Evolutionary conservation across 352 stramenopile genomes (phyloP).

Genomic region (Phytophthora pluvialis): DNA sequence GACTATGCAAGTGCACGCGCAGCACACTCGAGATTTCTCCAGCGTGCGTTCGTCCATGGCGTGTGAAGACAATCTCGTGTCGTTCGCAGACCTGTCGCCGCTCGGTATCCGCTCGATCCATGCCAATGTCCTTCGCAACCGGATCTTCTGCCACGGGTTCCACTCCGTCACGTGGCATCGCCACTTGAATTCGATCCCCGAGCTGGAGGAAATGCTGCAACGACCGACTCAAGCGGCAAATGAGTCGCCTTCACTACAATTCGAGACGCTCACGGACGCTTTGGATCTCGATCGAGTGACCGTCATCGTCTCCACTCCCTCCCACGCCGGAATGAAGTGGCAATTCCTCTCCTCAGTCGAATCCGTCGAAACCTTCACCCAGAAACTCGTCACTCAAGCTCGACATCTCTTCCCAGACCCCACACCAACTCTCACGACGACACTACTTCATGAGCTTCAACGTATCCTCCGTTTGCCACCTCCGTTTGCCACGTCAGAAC

Average conservation of each 20-base stretch:
- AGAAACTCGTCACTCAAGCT: constrained; percentile 4
- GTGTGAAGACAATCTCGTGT: constrained; percentile 47
- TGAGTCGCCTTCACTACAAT: neutral
- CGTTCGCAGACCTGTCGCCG: constrained; percentile 54
- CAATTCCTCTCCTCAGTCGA: neutral
- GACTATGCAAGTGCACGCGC: constrained; percentile 46
- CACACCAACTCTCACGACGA: neutral
- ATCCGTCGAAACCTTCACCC: neutral
- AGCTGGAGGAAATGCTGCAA: constrained; percentile 17
- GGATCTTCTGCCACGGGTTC: constrained; percentile 24
- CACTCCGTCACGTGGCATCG: constrained; percentile 22
- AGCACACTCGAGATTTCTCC: constrained; percentile 21
- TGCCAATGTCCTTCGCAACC: constrained; percentile 34
- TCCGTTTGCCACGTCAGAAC: constrained; percentile 10
- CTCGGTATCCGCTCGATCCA: constrained; percentile 58
- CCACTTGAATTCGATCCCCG: constrained; percentile 9
- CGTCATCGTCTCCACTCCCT: constrained; percentile 15
- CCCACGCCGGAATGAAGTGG: constrained; percentile 17
- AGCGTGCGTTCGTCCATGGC: constrained; percentile 12
- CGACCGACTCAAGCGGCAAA: neutral
- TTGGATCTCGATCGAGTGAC: constrained; percentile 1
- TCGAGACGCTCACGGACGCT: neutral
- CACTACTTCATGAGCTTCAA: constrained; percentile 13
- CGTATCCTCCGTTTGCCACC: neutral
- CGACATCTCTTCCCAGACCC: neutral